Conservation (phyloP, 2,329 filamentous ascomycete species). For the Lachnellula cervina region DNA sequence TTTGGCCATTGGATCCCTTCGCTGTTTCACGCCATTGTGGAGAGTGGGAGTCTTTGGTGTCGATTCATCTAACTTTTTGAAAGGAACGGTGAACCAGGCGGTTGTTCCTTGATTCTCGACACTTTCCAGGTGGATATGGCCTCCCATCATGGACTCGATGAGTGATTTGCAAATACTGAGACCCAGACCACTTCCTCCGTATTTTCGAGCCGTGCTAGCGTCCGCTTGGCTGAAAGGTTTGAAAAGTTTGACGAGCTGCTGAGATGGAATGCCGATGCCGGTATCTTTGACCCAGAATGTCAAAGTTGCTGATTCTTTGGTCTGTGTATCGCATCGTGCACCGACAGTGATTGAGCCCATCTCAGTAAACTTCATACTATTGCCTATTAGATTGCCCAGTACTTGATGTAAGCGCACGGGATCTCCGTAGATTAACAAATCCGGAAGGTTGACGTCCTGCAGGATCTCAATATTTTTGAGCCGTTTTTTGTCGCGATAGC, state of each 20-base stretch:
- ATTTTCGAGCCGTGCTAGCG: constrained; percentile 82
- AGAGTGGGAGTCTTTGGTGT: constrained; percentile 46
- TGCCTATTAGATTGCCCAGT: constrained; percentile 79
- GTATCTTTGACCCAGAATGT: constrained; percentile 87
- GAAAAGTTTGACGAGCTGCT: constrained; percentile 81
- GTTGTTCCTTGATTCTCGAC: constrained; percentile 65
- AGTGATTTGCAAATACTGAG: constrained; percentile 93
- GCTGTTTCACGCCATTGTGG: constrained; percentile 31
- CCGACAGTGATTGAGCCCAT: constrained; percentile 80
- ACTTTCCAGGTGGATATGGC: constrained; percentile 77
- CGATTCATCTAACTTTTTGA: constrained; percentile 71
- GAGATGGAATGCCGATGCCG: constrained; percentile 81
- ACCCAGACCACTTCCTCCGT: constrained; percentile 85
- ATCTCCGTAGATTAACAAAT: constrained; percentile 64
- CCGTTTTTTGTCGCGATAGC: constrained; percentile 58
- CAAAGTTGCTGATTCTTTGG: constrained; percentile 63
- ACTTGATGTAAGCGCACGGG: constrained; percentile 64
- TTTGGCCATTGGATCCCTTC: constrained; percentile 36
- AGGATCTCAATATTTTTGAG: constrained; percentile 59
- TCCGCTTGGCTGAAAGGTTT: constrained; percentile 91
- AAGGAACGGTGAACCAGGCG: constrained; percentile 76
- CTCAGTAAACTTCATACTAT: constrained; percentile 92
- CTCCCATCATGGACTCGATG: constrained; percentile 87
- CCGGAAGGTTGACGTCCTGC: constrained; percentile 65
- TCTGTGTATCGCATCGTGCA: constrained; percentile 67